Conservation (phyloP, 108 stramenopile species). For the Chaetoceros muelleri region DNA sequence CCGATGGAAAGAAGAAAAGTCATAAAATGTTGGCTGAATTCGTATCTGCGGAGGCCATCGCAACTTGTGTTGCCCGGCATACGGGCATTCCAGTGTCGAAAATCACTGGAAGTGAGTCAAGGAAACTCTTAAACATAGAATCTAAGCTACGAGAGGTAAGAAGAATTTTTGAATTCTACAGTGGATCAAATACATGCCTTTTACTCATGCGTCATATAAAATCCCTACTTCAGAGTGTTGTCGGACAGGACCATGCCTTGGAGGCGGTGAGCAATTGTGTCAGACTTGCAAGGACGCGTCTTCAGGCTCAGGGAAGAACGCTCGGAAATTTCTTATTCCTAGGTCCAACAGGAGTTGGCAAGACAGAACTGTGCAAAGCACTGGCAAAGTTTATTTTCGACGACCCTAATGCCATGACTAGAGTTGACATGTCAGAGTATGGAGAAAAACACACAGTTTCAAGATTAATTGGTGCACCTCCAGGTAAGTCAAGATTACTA, state of each 20-base stretch:
- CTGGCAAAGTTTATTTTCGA: conserved; percentile 87
- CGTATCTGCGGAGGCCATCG: conserved; percentile 71
- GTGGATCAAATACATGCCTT: conserved; percentile 42
- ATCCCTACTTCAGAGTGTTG: conserved; percentile 41
- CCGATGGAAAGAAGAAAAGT: conserved; percentile 10
- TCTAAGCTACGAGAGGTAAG: conserved; percentile 49
- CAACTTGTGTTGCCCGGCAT: conserved; percentile 62
- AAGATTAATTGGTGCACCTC: conserved; percentile 72
- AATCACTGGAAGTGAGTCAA: conserved; percentile 71
- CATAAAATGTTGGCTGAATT: conserved; percentile 53
- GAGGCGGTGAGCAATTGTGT: conserved; percentile 80
- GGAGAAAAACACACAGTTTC: conserved; percentile 77
- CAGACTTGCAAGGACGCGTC: conserved; percentile 71
- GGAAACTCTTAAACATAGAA: conserved; percentile 80
- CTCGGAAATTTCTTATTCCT: conserved; percentile 84
- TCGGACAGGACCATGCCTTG: conserved; percentile 86
- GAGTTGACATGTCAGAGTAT: conserved; percentile 88
- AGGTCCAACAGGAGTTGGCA: conserved; percentile 85
- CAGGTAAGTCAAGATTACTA: conserved; percentile 30
- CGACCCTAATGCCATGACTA: conserved; percentile 81
- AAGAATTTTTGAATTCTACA: not conserved
- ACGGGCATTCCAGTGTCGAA: conserved; percentile 78
- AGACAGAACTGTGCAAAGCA: conserved; percentile 88
- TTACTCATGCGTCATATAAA: conserved; percentile 19
- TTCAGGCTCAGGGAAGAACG: conserved; percentile 80